These are phyloP conservation scores for Solioccasus polychromus DNA, from an alignment of 768 basidiomycete species.

Conservation along the genomic window DNA sequence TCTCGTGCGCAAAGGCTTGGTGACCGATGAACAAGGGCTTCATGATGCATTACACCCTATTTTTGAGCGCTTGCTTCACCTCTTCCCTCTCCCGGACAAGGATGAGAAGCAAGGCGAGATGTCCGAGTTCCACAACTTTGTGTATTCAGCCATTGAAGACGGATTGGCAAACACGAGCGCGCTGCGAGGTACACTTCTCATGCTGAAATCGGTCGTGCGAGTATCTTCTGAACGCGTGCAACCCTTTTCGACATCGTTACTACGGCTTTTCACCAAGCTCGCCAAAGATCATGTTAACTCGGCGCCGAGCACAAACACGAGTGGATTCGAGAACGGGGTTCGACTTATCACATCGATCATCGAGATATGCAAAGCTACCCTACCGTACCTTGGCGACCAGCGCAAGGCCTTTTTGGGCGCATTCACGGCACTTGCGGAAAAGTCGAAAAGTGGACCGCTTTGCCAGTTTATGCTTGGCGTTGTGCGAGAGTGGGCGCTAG, in stretches of 20 bases:
- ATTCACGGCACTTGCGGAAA: slow-evolving; percentile 80
- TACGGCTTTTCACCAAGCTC: slow-evolving; percentile 82
- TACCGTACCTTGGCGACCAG: slow-evolving; percentile 84
- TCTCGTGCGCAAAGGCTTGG: slow-evolving; percentile 83
- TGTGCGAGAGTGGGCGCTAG: slow-evolving; percentile 85
- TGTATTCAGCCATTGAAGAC: slow-evolving; percentile 72
- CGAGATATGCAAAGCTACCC: slow-evolving; percentile 78
- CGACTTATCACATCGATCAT: slow-evolving; percentile 74
- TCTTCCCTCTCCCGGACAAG: slow-evolving; percentile 76
- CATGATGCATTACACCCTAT: slow-evolving; percentile 82
- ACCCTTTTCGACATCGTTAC: slow-evolving; percentile 66
- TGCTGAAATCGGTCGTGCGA: slow-evolving; percentile 83
- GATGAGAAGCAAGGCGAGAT: slow-evolving; percentile 71
- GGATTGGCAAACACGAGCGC: slow-evolving; percentile 71
- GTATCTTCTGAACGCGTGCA: slow-evolving; percentile 83
- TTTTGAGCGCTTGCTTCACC: slow-evolving; percentile 72
- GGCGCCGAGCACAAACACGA: slow-evolving; percentile 35
- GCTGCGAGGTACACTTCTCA: slow-evolving; percentile 76
- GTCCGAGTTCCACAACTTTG: slow-evolving; percentile 74
- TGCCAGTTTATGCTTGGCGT: slow-evolving; percentile 86
- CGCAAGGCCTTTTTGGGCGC: slow-evolving; percentile 76
- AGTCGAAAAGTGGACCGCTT: slow-evolving; percentile 76
- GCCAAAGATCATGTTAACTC: slow-evolving; percentile 83
- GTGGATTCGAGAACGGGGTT: slow-evolving; percentile 56
- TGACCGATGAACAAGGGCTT: slow-evolving; percentile 73